Base-by-base conservation (phyloP, 148 eudicot species). In the Bassia scoparia region DNA sequence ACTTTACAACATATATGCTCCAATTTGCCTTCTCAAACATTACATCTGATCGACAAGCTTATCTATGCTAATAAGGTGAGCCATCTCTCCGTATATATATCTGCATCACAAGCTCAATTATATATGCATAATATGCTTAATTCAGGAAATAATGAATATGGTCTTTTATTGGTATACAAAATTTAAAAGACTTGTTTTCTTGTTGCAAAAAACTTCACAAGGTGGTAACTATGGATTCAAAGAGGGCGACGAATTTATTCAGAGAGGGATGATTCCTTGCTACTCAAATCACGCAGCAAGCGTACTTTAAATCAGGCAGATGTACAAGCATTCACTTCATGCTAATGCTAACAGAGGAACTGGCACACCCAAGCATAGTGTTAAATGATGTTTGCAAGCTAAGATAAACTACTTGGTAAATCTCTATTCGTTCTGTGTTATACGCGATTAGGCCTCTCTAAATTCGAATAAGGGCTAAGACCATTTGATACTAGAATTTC, bases 211-310 rank as follows among this genome's bases (percentile, higher is more conserved):
- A 38, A 38, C 10, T 69, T 75, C 64, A 33, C 77, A 88, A n/a
- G 87, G 83, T 65, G 68, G 74, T 53, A 61, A 80, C 13, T 70
- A 65, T 41, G 82, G 81, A 35, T 65, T 59, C n/a, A 14, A 76
- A 73, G 74, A 76, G 85, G 69, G 73, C 82, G 56, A 75, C n/a
- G 70, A 64, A 35, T 70, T 1, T 67, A 77, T 46, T 83, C 79
- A 1, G 93, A 83, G 20, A 89, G 89, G n/a, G 87, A 89, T 77
- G 87, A 89, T n/a, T n/a, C 90, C 93, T 35, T 89, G 93, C 81
- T 87, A 79, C 52, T 81, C 89, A n/a, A 38, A 33, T 10, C 68
- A 81, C 17, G 70, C 83, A 59, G 78, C n/a, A 82, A 74, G 34
- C 44, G 30, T 89, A 87, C 53, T 81, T 87, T 74, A 89, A 89